phyloP scores from a whole-genome alignment of 2,329 filamentous ascomycete species.

The Herpotrichia juniperi region DNA sequence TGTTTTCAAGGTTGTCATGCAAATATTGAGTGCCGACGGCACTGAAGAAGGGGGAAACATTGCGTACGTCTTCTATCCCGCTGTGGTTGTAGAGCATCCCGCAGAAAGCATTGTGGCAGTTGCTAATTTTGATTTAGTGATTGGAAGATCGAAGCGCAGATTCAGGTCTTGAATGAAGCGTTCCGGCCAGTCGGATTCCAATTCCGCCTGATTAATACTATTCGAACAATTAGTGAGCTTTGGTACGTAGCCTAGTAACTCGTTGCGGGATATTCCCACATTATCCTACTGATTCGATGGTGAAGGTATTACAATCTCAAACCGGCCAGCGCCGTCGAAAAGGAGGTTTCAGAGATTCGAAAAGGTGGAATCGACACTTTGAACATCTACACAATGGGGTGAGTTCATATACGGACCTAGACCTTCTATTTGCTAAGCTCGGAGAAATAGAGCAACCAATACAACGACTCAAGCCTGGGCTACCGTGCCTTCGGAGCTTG shows the following conservation, averaged over 20 bases:
- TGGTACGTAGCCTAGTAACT: background rate
- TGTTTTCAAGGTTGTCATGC: background rate
- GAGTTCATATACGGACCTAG: too few relatives aligned
- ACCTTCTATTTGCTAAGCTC: background rate
- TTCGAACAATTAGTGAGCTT: background rate
- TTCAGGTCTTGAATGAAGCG: background rate
- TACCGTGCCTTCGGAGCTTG: background rate
- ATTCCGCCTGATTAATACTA: background rate
- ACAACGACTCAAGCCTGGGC: background rate
- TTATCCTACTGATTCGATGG: too few relatives aligned
- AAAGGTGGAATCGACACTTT: background rate
- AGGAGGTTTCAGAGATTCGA: background rate
- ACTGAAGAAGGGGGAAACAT: conserved; percentile 1
- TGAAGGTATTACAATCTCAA: background rate
- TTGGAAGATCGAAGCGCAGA: background rate
- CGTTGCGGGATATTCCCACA: too few relatives aligned
- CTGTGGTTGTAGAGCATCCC: background rate
- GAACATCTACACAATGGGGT: conserved; percentile 2
- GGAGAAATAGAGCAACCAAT: background rate
- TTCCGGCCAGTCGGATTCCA: background rate
- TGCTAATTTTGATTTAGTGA: background rate
- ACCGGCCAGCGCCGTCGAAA: background rate
- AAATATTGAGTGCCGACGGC: background rate
- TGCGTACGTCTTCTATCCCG: background rate
- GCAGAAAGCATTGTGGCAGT: too few relatives aligned